Evolutionary conservation across 495 filamentous ascomycete species (phyloP).

Genomic region (Parmelia sp.): DNA sequence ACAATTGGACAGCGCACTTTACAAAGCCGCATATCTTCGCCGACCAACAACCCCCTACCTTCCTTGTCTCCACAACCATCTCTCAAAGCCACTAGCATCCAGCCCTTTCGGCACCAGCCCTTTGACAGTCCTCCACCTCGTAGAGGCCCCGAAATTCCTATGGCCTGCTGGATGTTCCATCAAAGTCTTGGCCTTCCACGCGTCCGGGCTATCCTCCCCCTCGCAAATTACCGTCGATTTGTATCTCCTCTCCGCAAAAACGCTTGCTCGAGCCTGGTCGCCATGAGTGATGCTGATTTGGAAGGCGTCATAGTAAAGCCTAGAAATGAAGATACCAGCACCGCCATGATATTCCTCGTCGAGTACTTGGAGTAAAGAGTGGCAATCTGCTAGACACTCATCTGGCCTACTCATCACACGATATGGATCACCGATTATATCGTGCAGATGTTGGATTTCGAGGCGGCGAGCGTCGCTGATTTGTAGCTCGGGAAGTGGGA

Average conservation of each 20-base stretch:
- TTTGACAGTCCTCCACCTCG: conserved; percentile 33
- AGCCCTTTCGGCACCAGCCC: conserved; percentile 31
- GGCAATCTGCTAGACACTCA: not conserved
- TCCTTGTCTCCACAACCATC: conserved; percentile 40
- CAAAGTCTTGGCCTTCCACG: conserved; percentile 30
- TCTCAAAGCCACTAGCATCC: conserved; percentile 33
- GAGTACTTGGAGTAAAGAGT: not conserved
- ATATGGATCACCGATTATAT: not conserved
- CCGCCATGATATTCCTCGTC: conserved; percentile 26
- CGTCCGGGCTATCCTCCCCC: conserved; percentile 33
- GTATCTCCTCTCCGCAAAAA: conserved; percentile 38
- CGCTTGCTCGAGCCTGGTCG: conserved; percentile 40
- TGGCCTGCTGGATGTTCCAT: conserved; percentile 34
- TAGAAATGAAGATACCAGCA: conserved; percentile 30
- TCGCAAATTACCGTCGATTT: conserved; percentile 30
- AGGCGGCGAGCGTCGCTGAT: conserved; percentile 28
- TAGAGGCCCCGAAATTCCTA: conserved; percentile 26
- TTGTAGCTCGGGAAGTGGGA: conserved; percentile 24
- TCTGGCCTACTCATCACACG: not conserved
- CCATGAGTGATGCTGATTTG: conserved; percentile 41
- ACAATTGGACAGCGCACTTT: too few relatives aligned
- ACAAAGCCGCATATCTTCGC: too few relatives aligned
- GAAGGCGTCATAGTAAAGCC: conserved; percentile 38
- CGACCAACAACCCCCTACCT: conserved; percentile 12
- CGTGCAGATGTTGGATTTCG: not conserved